Conservation (phyloP, 768 basidiomycete species). For the Naganishia antarctica region DNA sequence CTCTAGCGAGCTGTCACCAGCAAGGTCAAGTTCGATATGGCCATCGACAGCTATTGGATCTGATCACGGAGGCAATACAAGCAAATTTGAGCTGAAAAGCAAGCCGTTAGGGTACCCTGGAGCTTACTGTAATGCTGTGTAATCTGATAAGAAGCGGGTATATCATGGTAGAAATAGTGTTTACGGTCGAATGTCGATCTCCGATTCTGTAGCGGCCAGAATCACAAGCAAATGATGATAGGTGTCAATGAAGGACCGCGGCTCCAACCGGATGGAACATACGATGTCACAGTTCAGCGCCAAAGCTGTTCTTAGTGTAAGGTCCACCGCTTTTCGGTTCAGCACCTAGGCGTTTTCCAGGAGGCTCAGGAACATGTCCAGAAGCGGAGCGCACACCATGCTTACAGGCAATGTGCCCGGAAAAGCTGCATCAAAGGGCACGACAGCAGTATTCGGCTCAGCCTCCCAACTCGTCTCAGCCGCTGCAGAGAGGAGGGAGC, state of each 20-base stretch:
- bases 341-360: slow-evolving; percentile 35
- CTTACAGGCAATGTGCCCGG: slow-evolving; percentile 88
- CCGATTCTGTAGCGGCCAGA: slow-evolving; percentile 53
- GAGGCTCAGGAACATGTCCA: neutral
- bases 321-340: slow-evolving; percentile 56
- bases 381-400: slow-evolving; percentile 25
- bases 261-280: slow-evolving; percentile 25
- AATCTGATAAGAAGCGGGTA: slow-evolving; percentile 92
- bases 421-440: slow-evolving; percentile 78
- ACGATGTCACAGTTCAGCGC: slow-evolving; percentile 57
- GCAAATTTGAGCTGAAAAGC: neutral
- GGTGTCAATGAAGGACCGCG: neutral
- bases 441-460: slow-evolving; percentile 67
- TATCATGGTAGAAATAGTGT: slow-evolving; percentile 95
- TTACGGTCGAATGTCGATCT: slow-evolving; percentile 89
- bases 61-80: slow-evolving; percentile 44
- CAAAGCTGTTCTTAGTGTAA: slow-evolving; percentile 73
- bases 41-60: slow-evolving; percentile 76
- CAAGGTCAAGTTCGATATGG: slow-evolving; percentile 51
- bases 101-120: neutral
- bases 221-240: neutral
- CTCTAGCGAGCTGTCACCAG: slow-evolving; percentile 22
- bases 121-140: slow-evolving; percentile 83
- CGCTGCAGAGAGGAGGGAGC: neutral
- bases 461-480: slow-evolving; percentile 55